Evolutionary conservation across 345 rosid species (phyloP).

Genomic region (Streptanthus diversifolius): DNA sequence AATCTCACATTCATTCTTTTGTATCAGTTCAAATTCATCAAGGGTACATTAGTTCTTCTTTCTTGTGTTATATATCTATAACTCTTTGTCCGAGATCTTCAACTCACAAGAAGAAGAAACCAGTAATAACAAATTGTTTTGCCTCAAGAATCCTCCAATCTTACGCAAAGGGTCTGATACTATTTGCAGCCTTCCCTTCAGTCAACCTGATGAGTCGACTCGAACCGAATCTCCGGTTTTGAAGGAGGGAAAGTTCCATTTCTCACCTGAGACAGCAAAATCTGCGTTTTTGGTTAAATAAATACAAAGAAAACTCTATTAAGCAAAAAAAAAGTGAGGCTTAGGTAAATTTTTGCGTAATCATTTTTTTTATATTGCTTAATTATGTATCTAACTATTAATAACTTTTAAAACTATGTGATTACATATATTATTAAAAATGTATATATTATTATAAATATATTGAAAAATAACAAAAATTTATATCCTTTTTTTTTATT

Average conservation of each 20-base stretch:
- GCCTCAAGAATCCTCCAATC: conserved; percentile 49
- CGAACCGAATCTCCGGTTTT: conserved; percentile 37
- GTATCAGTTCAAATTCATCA: too few species aligned
- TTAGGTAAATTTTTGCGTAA: too few species aligned
- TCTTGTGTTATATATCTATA: neutral
- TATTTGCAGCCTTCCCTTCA: conserved; percentile 43
- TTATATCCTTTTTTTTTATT: too few species aligned
- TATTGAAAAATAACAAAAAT: too few species aligned
- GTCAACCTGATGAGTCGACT: conserved; percentile 32
- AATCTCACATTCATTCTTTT: neutral
- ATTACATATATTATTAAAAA: too few species aligned
- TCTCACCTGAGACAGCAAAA: conserved; percentile 54
- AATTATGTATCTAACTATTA: too few species aligned
- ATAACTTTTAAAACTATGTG: too few species aligned
- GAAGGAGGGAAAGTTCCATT: conserved; percentile 57
- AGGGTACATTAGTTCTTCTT: neutral
- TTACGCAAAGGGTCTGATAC: conserved; percentile 43
- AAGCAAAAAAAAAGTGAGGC: too few species aligned
- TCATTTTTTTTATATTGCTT: too few species aligned
- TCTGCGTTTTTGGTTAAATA: too few species aligned
- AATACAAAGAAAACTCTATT: too few species aligned
- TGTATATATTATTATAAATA: too few species aligned
- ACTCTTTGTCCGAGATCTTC: conserved; percentile 59
- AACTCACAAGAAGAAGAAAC: conserved; percentile 27
- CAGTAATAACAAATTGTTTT: neutral